A percentile compares a stretch with the other conserved stretches of the same genome.
phyloP scores from a whole-genome alignment of 2,329 filamentous ascomycete genomes.

The Bipolaris zeicola region DNA sequence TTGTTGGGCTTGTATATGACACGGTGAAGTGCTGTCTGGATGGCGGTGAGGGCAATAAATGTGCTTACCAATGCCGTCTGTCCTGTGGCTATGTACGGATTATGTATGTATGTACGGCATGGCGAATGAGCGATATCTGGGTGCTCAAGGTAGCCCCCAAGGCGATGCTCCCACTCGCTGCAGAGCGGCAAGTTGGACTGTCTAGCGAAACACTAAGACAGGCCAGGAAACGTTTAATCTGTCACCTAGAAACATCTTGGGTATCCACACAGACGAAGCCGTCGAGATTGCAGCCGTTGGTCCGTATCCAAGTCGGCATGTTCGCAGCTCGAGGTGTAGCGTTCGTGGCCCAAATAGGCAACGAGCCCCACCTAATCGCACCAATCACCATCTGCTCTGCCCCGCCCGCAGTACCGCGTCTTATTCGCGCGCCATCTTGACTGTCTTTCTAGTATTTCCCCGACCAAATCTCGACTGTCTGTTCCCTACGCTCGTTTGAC shows the following conservation, averaged over 20 bases:
- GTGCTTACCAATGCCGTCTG: neutral
- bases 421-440: slow-evolving; percentile 19
- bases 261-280: neutral
- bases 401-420: slow-evolving; percentile 20
- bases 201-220: neutral
- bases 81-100: neutral
- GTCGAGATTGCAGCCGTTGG: neutral
- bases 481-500: neutral
- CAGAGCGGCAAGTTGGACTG: too few relatives aligned
- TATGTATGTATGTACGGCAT: too few relatives aligned
- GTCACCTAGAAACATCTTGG: neutral
- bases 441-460: slow-evolving; percentile 4
- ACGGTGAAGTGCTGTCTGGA: neutral
- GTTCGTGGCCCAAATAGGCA: slow-evolving; percentile 1
- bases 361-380: neutral
- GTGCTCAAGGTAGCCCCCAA: too few relatives aligned
- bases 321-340: slow-evolving; percentile 16
- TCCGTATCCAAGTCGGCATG: neutral
- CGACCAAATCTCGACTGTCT: slow-evolving; percentile 11
- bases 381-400: slow-evolving; percentile 8
- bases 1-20: neutral
- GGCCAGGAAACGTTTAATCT: too few relatives aligned
- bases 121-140: too few relatives aligned
- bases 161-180: too few relatives aligned
- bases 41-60: neutral